These are phyloP conservation scores for Populus trichocarpa DNA, from an alignment of 441 rosid species.

Conservation along the genomic window DNA sequence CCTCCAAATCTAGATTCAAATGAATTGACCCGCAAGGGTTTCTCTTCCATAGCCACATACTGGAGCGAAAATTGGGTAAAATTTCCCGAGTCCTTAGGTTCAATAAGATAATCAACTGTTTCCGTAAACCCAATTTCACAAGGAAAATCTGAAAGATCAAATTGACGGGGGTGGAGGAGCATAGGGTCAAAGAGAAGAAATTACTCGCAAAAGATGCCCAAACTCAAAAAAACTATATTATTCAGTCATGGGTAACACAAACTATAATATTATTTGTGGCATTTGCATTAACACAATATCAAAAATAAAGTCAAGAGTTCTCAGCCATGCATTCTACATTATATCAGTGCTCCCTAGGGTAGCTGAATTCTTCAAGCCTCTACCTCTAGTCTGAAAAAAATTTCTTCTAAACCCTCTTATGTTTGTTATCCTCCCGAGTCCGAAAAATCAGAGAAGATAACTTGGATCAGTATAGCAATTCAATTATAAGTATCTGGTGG, in stretches of 20 bases:
- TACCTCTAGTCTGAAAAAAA: background rate
- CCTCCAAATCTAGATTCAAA: conserved; percentile 71
- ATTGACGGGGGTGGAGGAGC: background rate
- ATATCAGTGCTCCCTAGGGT: background rate
- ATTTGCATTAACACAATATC: background rate
- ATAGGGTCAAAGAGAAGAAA: conserved; percentile 13
- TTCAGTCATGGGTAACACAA: background rate
- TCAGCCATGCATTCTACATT: background rate
- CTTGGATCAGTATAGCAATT: background rate
- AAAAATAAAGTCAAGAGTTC: background rate
- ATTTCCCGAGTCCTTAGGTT: conserved; percentile 47
- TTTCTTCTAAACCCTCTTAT: background rate
- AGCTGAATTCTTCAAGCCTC: background rate
- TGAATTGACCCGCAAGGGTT: conserved; percentile 21
- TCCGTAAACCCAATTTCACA: conserved; percentile 53
- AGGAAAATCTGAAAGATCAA: conserved; percentile 54
- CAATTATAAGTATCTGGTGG: background rate
- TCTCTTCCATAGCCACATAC: conserved; percentile 47
- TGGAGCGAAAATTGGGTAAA: conserved; percentile 52
- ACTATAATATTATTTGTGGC: background rate
- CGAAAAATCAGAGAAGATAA: background rate
- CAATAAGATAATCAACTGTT: conserved; percentile 46
- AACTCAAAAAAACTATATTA: background rate
- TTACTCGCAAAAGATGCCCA: background rate
- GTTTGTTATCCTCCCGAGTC: background rate